These are phyloP conservation scores for Rhodomyrtus psidioides DNA, from an alignment of 441 rosid species.

Conservation along the genomic window DNA sequence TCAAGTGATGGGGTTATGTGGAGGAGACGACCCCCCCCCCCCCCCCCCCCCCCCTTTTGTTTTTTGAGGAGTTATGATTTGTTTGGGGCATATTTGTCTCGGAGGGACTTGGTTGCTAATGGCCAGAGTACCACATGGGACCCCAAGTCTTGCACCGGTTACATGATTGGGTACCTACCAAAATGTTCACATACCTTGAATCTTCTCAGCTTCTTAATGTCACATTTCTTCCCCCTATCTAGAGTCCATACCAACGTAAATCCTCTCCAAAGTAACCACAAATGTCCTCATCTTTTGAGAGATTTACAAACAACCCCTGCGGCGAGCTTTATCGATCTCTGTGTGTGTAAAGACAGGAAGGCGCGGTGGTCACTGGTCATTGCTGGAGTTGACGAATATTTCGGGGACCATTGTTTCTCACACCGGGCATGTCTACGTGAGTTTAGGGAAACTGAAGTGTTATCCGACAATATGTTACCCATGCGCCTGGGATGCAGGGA, in stretches of 20 bases:
- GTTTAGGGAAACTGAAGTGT: no score
- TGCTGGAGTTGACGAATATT: no score
- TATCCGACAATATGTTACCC: no score
- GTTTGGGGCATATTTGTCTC: constrained; percentile 20
- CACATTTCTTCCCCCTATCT: neutral
- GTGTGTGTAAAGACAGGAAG: neutral
- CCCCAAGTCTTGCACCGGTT: neutral
- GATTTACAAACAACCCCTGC: neutral
- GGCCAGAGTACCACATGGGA: neutral
- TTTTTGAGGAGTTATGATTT: neutral
- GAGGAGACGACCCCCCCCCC: neutral
- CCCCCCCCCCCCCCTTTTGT: no score
- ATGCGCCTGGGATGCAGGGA: no score
- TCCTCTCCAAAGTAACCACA: neutral
- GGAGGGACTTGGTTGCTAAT: neutral
- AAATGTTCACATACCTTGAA: neutral
- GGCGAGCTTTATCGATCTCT: neutral
- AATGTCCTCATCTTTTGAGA: neutral
- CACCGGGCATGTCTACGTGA: no score
- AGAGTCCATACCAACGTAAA: neutral
- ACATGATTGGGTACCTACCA: neutral
- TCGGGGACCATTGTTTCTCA: no score
- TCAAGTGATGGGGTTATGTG: neutral
- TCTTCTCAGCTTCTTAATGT: neutral
- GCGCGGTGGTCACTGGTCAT: accelerated